Percentiles rank a stretch among this genome's conserved stretches.
phyloP scores from a whole-genome alignment of 805 yeast species.

The Candida methanosorbosa region DNA sequence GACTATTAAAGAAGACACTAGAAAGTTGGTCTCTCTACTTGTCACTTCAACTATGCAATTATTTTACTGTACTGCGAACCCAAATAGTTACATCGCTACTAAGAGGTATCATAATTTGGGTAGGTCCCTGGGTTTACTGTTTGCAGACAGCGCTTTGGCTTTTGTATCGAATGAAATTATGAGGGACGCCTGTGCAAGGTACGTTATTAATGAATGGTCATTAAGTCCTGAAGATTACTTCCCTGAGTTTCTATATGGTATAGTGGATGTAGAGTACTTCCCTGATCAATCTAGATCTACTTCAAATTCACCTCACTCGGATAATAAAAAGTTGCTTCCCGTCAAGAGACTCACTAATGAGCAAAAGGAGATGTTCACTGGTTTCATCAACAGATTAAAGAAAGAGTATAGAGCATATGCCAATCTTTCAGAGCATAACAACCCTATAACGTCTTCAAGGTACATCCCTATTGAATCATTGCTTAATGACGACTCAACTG shows the following conservation, averaged over 20 bases:
- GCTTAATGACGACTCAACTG: slow-evolving; percentile 1
- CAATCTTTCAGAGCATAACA: slow-evolving; percentile 3
- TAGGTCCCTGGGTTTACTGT: slow-evolving; percentile 9
- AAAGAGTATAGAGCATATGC: slow-evolving; percentile 14
- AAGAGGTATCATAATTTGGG: slow-evolving; percentile 13
- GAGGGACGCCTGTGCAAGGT: slow-evolving; percentile 14
- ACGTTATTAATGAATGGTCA: slow-evolving; percentile 13
- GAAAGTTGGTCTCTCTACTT: slow-evolving; percentile 10
- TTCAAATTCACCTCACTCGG: background rate
- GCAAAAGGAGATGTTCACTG: slow-evolving; percentile 2
- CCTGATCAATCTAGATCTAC: slow-evolving; percentile 1
- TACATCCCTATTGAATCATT: slow-evolving; percentile 11
- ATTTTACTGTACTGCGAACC: slow-evolving; percentile 12
- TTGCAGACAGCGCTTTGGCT: slow-evolving; percentile 8
- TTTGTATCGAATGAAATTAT: slow-evolving; percentile 6
- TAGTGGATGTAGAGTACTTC: slow-evolving; percentile 9
- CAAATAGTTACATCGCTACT: slow-evolving; percentile 9
- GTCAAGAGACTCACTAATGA: slow-evolving; percentile 5
- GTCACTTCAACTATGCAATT: slow-evolving; percentile 13
- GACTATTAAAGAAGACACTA: slow-evolving; percentile 7
- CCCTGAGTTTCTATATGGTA: slow-evolving; percentile 15
- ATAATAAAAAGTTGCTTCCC: background rate
- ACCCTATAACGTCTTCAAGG: slow-evolving; percentile 4
- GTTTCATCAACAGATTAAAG: slow-evolving; percentile 11
- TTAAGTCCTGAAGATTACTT: slow-evolving; percentile 9